A percentile compares a stretch with the other conserved stretches of the same genome.
Evolutionary conservation across 2,329 filamentous ascomycete species (phyloP).

Genomic region (Westerdykella sp.): DNA sequence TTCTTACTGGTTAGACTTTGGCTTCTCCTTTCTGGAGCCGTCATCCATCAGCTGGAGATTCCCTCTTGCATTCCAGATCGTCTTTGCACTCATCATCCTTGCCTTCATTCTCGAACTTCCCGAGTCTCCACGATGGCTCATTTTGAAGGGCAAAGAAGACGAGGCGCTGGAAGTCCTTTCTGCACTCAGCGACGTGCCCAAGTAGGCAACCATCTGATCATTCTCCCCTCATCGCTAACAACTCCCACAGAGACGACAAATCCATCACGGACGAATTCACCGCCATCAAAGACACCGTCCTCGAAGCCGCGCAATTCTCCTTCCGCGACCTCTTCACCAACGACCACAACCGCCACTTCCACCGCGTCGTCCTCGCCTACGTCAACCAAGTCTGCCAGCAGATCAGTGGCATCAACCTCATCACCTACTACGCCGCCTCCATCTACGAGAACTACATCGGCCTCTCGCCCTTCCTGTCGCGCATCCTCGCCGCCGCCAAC

Average conservation of each 20-base stretch:
- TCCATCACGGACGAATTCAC: slow-evolving; percentile 9
- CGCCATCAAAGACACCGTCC: slow-evolving; percentile 13
- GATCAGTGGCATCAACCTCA: slow-evolving; percentile 12
- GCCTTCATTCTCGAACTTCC: slow-evolving; percentile 41
- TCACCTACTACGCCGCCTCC: slow-evolving; percentile 9
- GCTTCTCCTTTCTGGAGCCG: slow-evolving; percentile 47
- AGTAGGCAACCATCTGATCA: background rate
- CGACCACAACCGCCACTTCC: slow-evolving; percentile 51
- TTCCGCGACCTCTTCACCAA: slow-evolving; percentile 52
- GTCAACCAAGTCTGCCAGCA: slow-evolving; percentile 55
- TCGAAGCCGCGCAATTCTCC: slow-evolving; percentile 28
- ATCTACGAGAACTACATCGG: slow-evolving; percentile 7
- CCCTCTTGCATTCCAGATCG: slow-evolving; percentile 51
- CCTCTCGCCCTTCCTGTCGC: slow-evolving; percentile 16
- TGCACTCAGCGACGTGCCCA: background rate
- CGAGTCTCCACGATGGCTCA: slow-evolving; percentile 45
- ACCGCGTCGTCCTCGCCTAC: slow-evolving; percentile 51
- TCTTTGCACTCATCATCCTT: slow-evolving; percentile 53
- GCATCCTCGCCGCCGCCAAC: slow-evolving; percentile 56
- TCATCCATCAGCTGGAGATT: slow-evolving; percentile 40
- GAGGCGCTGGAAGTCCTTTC: slow-evolving; percentile 32
- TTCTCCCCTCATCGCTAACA: background rate
- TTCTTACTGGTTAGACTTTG: slow-evolving; percentile 19
- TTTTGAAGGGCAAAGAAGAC: slow-evolving; percentile 48
- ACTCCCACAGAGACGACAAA: slow-evolving; percentile 2